phyloP scores from a whole-genome alignment of 768 basidiomycete species.

The Macrolepiota fuliginosa region DNA sequence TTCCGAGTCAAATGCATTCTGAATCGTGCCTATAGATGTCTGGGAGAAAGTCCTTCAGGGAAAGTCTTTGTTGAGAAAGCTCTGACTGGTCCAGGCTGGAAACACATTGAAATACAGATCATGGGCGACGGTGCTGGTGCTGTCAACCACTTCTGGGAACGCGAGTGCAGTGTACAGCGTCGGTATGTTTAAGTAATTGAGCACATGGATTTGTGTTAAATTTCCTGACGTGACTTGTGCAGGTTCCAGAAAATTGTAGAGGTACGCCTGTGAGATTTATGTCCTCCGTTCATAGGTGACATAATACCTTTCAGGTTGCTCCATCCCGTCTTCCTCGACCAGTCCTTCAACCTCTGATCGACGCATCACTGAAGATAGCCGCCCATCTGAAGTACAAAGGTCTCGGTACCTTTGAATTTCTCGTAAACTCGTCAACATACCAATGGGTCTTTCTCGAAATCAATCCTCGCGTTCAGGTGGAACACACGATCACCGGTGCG shows the following conservation, averaged over 20 bases:
- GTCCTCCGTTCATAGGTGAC: background rate
- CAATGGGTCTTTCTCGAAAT: constrained; percentile 91
- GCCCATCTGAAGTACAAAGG: constrained; percentile 76
- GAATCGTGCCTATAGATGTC: constrained; percentile 21
- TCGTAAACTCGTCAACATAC: constrained; percentile 68
- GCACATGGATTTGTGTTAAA: background rate
- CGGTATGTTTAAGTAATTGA: constrained; percentile 38
- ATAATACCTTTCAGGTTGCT: constrained; percentile 34
- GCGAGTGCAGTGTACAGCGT: constrained; percentile 90
- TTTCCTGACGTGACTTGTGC: background rate
- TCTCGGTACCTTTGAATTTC: constrained; percentile 87
- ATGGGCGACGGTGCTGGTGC: constrained; percentile 77
- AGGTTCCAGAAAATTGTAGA: constrained; percentile 85
- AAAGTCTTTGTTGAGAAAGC: constrained; percentile 83
- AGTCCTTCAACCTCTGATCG: constrained; percentile 62
- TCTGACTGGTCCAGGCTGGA: constrained; percentile 67
- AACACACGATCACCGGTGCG: constrained; percentile 86
- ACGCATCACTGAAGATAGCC: constrained; percentile 79
- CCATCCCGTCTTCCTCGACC: constrained; percentile 78
- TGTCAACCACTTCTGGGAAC: constrained; percentile 84
- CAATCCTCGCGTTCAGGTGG: constrained; percentile 90
- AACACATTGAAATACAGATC: constrained; percentile 87
- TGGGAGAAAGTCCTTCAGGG: constrained; percentile 36
- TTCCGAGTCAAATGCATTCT: background rate
- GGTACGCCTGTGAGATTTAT: constrained; percentile 30